A percentile compares a stretch with the other conserved stretches of the same genome.
Conservation (phyloP, 179 eudicot species). For the Patellifolia procumbens region DNA sequence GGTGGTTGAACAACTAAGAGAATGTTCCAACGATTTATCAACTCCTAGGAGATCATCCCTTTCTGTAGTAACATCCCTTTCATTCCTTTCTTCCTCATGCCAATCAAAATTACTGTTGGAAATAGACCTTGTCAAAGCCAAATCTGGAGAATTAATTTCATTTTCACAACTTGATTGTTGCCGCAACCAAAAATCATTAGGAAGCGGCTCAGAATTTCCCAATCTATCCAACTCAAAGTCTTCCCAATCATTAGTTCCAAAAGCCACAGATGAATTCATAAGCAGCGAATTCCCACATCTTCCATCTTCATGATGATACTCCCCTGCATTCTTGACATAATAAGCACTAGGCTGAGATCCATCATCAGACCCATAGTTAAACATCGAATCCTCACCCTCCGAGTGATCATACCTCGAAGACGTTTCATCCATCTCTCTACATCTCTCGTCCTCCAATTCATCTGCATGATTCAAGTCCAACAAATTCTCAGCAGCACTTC, state of each 20-base stretch:
- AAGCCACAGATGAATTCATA: constrained; percentile 70
- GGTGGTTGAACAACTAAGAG: constrained; percentile 30
- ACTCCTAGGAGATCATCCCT: constrained; percentile 31
- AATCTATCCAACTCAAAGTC: constrained; percentile 62
- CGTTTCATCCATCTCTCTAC: constrained; percentile 51
- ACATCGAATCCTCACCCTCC: constrained; percentile 91
- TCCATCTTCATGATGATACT: constrained; percentile 25
- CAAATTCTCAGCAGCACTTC: constrained; percentile 34
- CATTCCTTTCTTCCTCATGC: constrained; percentile 32
- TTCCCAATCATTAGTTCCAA: constrained; percentile 88
- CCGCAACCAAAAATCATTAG: constrained; percentile 39
- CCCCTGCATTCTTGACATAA: constrained; percentile 34
- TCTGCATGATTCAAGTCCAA: constrained; percentile 36
- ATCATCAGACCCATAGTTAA: constrained; percentile 62
- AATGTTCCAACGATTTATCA: constrained; percentile 29
- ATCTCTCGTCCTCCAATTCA: constrained; percentile 45
- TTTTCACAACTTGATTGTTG: constrained; percentile 25
- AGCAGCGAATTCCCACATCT: constrained; percentile 44
- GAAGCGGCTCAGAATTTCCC: constrained; percentile 32
- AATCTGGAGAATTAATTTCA: constrained; percentile 29
- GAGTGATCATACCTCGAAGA: constrained; percentile 77
- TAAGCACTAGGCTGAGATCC: constrained; percentile 44
- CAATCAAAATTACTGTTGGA: constrained; percentile 22
- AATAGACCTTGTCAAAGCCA: constrained; percentile 25
- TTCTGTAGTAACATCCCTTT: constrained; percentile 21